Percentiles rank a stretch among this genome's conserved stretches.
Conservation (phyloP, 2,329 filamentous ascomycete genomes). For the Chaetomium sp. region DNA sequence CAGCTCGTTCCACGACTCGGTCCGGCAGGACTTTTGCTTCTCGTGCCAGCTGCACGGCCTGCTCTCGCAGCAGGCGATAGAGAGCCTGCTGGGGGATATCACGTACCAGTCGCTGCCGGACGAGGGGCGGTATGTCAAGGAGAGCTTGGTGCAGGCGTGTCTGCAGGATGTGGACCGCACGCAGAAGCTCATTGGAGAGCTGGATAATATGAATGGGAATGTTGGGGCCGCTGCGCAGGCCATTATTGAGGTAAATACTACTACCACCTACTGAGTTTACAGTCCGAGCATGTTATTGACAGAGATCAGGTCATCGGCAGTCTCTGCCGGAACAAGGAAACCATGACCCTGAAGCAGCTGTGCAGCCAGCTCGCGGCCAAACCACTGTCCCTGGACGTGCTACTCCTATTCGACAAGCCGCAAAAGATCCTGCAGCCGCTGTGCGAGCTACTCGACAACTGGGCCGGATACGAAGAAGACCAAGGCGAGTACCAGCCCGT, state of each 20-base stretch:
- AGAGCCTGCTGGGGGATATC: slow-evolving; percentile 74
- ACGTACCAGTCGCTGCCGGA: slow-evolving; percentile 73
- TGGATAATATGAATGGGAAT: slow-evolving; percentile 89
- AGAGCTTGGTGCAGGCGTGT: slow-evolving; percentile 72
- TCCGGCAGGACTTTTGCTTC: slow-evolving; percentile 72
- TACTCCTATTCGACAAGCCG: slow-evolving; percentile 68
- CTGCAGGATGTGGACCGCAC: slow-evolving; percentile 67
- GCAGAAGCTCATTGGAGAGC: slow-evolving; percentile 68
- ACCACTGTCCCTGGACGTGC: slow-evolving; percentile 64
- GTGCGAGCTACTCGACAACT: slow-evolving; percentile 69
- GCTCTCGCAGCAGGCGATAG: slow-evolving; percentile 71
- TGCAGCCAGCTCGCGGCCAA: slow-evolving; percentile 69
- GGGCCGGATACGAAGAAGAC: slow-evolving; percentile 70
- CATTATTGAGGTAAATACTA: slow-evolving; percentile 55
- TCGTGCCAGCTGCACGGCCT: slow-evolving; percentile 83
- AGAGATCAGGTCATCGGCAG: slow-evolving; percentile 55
- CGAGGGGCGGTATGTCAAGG: slow-evolving; percentile 68
- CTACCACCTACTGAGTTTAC: not conserved
- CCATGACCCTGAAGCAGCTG: slow-evolving; percentile 69
- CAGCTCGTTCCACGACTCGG: slow-evolving; percentile 52
- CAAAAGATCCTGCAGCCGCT: slow-evolving; percentile 64
- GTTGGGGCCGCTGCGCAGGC: slow-evolving; percentile 79
- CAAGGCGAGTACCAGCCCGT: slow-evolving; percentile 79
- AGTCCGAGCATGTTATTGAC: not conserved
- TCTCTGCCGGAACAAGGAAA: slow-evolving; percentile 67